Evolutionary conservation across 2,329 filamentous ascomycete species (phyloP).

Genomic region (Cladophialophora yegresii): DNA sequence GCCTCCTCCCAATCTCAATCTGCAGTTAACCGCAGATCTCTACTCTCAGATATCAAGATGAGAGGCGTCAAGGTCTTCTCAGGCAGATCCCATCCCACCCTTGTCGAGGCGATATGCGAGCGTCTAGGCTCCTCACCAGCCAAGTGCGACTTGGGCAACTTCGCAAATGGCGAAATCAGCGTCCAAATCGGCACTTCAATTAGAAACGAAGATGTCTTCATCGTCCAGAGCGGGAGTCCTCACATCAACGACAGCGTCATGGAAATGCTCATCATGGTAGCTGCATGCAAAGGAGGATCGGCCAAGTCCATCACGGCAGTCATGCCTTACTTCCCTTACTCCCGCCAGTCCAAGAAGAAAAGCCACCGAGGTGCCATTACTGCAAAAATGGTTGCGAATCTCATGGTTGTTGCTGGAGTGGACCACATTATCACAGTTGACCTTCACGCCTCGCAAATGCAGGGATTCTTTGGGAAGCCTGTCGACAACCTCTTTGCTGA

Average conservation of each 20-base stretch:
- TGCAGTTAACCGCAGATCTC: background rate
- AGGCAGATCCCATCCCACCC: conserved; percentile 64
- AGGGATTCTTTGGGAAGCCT: conserved; percentile 97
- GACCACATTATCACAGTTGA: conserved; percentile 98
- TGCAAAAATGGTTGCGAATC: conserved; percentile 93
- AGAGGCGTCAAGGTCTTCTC: conserved; percentile 68
- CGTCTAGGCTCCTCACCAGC: conserved; percentile 62
- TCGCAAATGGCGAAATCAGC: conserved; percentile 70
- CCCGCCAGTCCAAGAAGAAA: conserved; percentile 98
- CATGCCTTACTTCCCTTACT: conserved; percentile 76
- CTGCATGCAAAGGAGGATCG: conserved; percentile 95
- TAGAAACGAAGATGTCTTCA: conserved; percentile 97
- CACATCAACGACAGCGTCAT: conserved; percentile 99
- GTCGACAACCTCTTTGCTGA: conserved; percentile 98
- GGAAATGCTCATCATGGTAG: conserved; percentile 99
- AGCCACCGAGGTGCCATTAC: conserved; percentile 94
- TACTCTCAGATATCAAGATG: conserved; percentile 49
- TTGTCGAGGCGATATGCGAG: conserved; percentile 67
- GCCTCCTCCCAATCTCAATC: background rate
- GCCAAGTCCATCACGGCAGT: conserved; percentile 56
- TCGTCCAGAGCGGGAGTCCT: conserved; percentile 92
- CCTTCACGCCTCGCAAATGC: conserved; percentile 96
- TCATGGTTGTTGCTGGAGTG: conserved; percentile 88
- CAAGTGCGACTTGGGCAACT: conserved; percentile 64
- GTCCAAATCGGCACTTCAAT: conserved; percentile 71